Percentiles rank a stretch among this genome's conserved stretches.
phyloP scores from a whole-genome alignment of 2,329 filamentous ascomycete species.

The Plenodomus lindquistii region DNA sequence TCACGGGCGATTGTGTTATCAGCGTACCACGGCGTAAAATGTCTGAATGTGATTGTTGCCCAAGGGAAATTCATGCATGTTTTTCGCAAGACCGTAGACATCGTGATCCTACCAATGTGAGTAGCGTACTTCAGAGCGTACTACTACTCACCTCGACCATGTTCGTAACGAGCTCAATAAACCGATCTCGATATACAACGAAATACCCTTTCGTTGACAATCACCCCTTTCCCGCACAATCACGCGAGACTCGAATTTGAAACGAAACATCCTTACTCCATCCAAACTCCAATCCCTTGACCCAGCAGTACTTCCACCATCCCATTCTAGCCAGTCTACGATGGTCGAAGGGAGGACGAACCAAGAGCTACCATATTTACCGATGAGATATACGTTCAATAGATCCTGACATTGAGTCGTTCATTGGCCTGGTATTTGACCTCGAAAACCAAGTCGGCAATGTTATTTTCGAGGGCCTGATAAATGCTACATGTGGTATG shows the following conservation, averaged over 20 bases:
- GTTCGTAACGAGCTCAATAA: constrained; percentile 50
- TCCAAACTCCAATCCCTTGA: constrained; percentile 17
- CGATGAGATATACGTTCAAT: constrained; percentile 16
- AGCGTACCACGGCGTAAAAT: constrained; percentile 68
- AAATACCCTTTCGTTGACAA: constrained; percentile 70
- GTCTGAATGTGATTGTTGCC: constrained; percentile 69
- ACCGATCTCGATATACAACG: constrained; percentile 76
- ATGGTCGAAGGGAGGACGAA: constrained; percentile 12
- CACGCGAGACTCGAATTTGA: constrained; percentile 64
- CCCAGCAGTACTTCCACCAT: constrained; percentile 12
- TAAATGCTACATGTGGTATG: constrained; percentile 41
- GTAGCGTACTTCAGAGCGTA: constrained; percentile 49
- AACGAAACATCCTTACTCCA: constrained; percentile 58
- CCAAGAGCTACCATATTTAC: constrained; percentile 12
- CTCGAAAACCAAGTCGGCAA: constrained; percentile 56
- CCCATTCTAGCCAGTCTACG: constrained; percentile 18
- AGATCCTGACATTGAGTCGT: constrained; percentile 18
- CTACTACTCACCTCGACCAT: constrained; percentile 62
- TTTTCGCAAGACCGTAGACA: constrained; percentile 75
- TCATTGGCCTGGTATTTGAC: constrained; percentile 60
- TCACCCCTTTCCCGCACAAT: constrained; percentile 58
- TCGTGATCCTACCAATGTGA: constrained; percentile 59
- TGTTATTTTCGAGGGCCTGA: constrained; percentile 61
- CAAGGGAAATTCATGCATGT: constrained; percentile 68
- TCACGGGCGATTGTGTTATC: constrained; percentile 16